Evolutionary conservation across 805 yeast species (phyloP).

Genomic region (Kuraishia piskuri): DNA sequence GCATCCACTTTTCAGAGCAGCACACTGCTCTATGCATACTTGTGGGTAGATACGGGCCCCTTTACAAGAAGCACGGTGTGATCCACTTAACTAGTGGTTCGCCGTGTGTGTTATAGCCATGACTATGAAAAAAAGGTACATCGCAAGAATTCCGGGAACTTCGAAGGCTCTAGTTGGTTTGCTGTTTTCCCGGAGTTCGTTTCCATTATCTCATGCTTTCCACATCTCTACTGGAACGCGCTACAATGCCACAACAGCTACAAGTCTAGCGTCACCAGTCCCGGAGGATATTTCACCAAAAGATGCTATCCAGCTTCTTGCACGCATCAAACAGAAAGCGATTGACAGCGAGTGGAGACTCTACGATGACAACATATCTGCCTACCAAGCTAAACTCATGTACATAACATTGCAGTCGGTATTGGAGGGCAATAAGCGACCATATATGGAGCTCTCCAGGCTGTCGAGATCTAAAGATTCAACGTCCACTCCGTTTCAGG

Average conservation of each 20-base stretch:
- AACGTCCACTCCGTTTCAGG: not conserved
- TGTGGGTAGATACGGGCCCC: not conserved
- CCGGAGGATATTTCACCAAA: not conserved
- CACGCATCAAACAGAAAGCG: not conserved
- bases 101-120: too few species aligned
- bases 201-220: not conserved
- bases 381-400: conserved; percentile 17
- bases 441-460: conserved; percentile 10
- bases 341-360: conserved; percentile 13
- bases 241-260: not conserved
- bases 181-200: not conserved
- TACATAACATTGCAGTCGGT: conserved; percentile 19
- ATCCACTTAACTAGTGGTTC: too few species aligned
- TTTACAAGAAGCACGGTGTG: too few species aligned
- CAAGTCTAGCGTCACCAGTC: not conserved
- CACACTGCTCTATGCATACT: not conserved
- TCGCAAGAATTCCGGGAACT: too few species aligned
- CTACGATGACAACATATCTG: conserved; percentile 18
- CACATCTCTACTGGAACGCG: not conserved
- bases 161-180: not conserved
- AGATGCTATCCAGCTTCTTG: not conserved
- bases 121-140: not conserved
- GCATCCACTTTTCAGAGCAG: not conserved
- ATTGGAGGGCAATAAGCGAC: conserved; percentile 5
- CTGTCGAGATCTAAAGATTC: not conserved